Base-by-base conservation (phyloP, 1,139 yeast species). In the Petasospora rhodanensis region DNA sequence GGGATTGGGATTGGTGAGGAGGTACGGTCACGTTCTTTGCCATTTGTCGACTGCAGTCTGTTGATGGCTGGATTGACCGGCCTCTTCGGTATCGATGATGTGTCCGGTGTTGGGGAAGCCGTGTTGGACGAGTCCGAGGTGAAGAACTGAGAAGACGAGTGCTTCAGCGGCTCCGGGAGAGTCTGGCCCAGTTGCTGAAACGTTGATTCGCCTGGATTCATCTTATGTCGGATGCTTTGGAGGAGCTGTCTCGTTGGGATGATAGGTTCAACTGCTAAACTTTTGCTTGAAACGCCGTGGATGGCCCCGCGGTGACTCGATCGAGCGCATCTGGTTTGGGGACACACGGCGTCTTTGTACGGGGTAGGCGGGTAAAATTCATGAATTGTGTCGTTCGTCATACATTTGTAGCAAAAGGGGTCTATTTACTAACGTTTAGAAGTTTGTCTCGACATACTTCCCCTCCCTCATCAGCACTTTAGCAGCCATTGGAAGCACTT, bases 401-500 rank as follows among this genome's bases (percentile, higher is more conserved):
- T n/a, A n/a, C n/a, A n/a, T n/a, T n/a, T n/a, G n/a, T n/a, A n/a
- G n/a, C n/a, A n/a, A n/a, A n/a, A n/a, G n/a, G n/a, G n/a, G n/a
- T n/a, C n/a, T n/a, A n/a, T n/a, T n/a, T n/a, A n/a, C n/a, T n/a
- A n/a, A n/a, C n/a, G n/a, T n/a, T n/a, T n/a, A n/a, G n/a, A n/a
- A n/a, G n/a, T n/a, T n/a, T 1, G 40, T 36, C 10, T 36, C 36
- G 3, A 36, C 34, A 12, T 36, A 40, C 20, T 46, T 42, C 5
- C 69, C 70, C 32, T 60, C 54, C 40, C 56, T 61, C 32, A 62
- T 40, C 14, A 65, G 35, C 1, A 64, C 59, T 39, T 61, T 64
- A 18, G 63, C 64, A 8, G 64, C 47, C 23, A 73, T 64, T 2
- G 79, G 74, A 31, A 82, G 52, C 0, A 91, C 68, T 58, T 87